phyloP scores from a whole-genome alignment of 2,329 filamentous ascomycete genomes.

The Colletotrichum australisinense region DNA sequence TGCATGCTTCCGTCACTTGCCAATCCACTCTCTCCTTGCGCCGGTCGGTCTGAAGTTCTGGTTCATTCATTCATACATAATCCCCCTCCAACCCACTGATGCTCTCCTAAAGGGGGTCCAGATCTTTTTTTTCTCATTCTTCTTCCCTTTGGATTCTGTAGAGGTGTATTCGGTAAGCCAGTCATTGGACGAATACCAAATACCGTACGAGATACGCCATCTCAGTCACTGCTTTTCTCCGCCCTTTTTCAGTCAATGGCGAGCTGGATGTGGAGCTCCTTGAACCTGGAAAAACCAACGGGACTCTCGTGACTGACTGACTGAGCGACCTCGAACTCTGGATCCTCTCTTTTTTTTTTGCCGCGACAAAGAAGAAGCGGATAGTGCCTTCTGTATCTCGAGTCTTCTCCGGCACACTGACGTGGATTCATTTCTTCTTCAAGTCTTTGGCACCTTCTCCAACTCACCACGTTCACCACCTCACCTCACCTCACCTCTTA shows the following conservation, averaged over 20 bases:
- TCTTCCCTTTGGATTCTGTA: background rate
- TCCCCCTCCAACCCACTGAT: constrained; percentile 32
- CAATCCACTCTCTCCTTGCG: constrained; percentile 20
- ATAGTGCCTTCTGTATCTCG: background rate
- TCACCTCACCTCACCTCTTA: background rate
- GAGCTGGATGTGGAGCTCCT: constrained; percentile 33
- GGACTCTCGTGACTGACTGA: constrained; percentile 32
- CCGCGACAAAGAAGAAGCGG: background rate
- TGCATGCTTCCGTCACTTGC: constrained; percentile 36
- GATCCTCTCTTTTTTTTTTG: background rate
- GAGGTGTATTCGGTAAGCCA: background rate
- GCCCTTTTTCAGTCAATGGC: constrained; percentile 25
- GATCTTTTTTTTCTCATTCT: background rate
- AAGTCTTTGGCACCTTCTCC: background rate
- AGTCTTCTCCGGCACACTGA: background rate
- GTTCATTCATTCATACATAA: constrained; percentile 34
- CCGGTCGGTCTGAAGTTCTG: constrained; percentile 25
- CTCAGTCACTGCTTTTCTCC: background rate
- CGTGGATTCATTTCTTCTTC: background rate
- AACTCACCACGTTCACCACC: background rate
- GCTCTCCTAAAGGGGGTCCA: constrained; percentile 5
- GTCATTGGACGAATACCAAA: background rate
- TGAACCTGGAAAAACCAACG: constrained; percentile 30
- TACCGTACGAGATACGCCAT: background rate
- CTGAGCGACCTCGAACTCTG: background rate